Evolutionary conservation across 768 basidiomycete genomes (phyloP), one percentile per base, ranked within the genome.

Genomic region (Lentinula boryana): DNA sequence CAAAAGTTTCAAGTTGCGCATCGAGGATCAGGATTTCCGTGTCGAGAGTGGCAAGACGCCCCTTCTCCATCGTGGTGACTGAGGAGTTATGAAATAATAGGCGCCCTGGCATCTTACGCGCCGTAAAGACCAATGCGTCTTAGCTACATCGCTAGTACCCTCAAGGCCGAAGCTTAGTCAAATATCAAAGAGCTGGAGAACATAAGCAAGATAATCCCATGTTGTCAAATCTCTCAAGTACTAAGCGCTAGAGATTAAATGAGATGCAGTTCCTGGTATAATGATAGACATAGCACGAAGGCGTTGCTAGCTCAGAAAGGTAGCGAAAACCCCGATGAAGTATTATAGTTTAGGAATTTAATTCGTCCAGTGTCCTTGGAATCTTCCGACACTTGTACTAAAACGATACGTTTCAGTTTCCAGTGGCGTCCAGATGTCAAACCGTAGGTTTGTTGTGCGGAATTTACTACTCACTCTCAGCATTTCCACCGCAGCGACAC

Each of bases 301-400:
- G 44, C n/a, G 7, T 21, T 12, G 40, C 32, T 32, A 52, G 13
- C 35, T 18, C 35, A 32, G 32, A 52, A 16, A 52, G 51, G 31
- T 12, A 52, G 32, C 51, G 31, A 52, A 52, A 52, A 52, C 12
- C 51, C 36, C 18, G 18, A 35, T 2, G 53, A 35, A 21, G 53
- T n/a, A 18, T 18, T 27, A 9, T 8, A 13, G n/a, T 54, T 38
- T 8, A 54, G 13, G 35, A 4, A 16, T 43, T 23, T 52, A 79
- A 71, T 69, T 83, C 78, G 68, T 82, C 78, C 52, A 87, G 73
- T 56, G 78, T 77, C 64, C 75, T 80, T 56, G 82, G 78, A 63
- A 85, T 68, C 62, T 75, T 80, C 64, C 75, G 75, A 68, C 84
- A 85, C 71, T 89, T 89, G 68, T 89, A 89, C 84, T 88, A 63